phyloP scores from a whole-genome alignment of 1,284 basidiomycete species.

The Coniferiporia weirii region DNA sequence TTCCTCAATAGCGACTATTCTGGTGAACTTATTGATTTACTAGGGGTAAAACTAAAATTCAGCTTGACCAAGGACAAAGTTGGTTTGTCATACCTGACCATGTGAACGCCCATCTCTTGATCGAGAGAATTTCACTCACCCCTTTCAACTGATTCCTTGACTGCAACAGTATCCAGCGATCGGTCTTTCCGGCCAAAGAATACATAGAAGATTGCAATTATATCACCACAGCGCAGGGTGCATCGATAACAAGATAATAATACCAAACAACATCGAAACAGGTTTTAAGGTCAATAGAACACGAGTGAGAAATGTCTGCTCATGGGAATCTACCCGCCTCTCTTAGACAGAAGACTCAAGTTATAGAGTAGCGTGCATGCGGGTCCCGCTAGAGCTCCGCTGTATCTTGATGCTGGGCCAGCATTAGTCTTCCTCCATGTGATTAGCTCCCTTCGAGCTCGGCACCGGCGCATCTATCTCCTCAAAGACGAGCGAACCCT shows the following conservation, averaged over 20 bases:
- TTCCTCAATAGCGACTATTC: constrained; percentile 4
- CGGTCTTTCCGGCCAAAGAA: background rate
- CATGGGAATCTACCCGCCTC: background rate
- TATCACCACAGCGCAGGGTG: background rate
- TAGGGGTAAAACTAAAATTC: background rate
- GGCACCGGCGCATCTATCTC: constrained; percentile 42
- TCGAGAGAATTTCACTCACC: background rate
- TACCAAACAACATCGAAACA: background rate
- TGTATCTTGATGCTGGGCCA: background rate
- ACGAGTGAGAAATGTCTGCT: background rate
- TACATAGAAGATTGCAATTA: background rate
- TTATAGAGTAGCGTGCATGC: background rate
- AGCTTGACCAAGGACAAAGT: background rate
- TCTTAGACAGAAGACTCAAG: background rate
- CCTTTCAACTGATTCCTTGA: background rate
- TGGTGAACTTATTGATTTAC: background rate
- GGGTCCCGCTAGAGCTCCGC: background rate
- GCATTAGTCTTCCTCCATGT: constrained; percentile 17
- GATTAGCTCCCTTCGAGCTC: background rate
- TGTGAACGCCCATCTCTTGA: background rate
- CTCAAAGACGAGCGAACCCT: constrained; percentile 67
- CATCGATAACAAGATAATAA: background rate
- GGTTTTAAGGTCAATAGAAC: background rate
- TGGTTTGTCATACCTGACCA: background rate
- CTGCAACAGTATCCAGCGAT: background rate